Evolutionary conservation across 1,284 basidiomycete species (phyloP).

Genomic region (Neonothopanus nambi): DNA sequence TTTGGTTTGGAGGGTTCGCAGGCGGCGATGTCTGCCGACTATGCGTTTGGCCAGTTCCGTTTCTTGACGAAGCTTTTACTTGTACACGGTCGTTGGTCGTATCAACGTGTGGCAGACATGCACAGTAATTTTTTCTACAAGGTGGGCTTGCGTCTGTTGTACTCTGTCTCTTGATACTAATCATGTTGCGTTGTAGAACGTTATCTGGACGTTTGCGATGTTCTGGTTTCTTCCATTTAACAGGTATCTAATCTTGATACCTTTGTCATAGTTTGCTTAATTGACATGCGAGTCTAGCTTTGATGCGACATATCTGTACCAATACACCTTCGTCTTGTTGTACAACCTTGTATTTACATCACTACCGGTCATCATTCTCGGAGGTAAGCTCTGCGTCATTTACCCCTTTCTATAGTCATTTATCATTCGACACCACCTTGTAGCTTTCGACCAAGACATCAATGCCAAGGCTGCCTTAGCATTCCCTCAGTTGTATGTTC

Average conservation of each 20-base stretch:
- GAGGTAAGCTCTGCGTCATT: conserved; percentile 52
- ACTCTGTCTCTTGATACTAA: conserved; percentile 10
- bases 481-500: conserved; percentile 91
- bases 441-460: conserved; percentile 95
- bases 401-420: conserved; percentile 12
- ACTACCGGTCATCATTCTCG: conserved; percentile 87
- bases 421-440: neutral
- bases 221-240: conserved; percentile 96
- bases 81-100: conserved; percentile 96
- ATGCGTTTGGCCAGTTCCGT: conserved; percentile 96
- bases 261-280: conserved; percentile 6
- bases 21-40: conserved; percentile 98
- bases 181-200: conserved; percentile 62
- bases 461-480: conserved; percentile 88
- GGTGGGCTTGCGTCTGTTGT: conserved; percentile 37
- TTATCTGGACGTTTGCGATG: conserved; percentile 89
- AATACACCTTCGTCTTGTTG: conserved; percentile 91
- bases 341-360: conserved; percentile 96
- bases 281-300: conserved; percentile 54
- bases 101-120: conserved; percentile 96
- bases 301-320: conserved; percentile 93
- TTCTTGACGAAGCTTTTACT: conserved; percentile 91
- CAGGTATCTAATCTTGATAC: conserved; percentile 45
- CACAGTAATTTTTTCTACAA: conserved; percentile 99
- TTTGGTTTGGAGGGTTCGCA: conserved; percentile 96